Percentiles rank a stretch among this genome's conserved stretches.
Conservation (phyloP, 2,329 filamentous ascomycete species). For the Pyricularia pennisetigena region DNA sequence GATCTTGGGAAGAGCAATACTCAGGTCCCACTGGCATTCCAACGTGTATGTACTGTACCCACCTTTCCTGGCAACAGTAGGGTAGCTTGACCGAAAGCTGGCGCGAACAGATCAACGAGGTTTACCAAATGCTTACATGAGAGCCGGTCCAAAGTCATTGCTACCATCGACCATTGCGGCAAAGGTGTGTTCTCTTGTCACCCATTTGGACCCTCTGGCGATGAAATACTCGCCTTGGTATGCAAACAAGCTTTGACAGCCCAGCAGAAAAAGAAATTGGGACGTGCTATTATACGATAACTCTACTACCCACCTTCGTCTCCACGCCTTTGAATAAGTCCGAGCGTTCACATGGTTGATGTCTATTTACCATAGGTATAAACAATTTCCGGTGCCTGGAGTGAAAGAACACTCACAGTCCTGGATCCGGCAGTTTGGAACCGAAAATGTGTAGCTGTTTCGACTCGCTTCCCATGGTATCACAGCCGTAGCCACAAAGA, state of each 20-base stretch:
- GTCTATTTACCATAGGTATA: not conserved
- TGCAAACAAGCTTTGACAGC: too few species aligned
- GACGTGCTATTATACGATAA: not conserved
- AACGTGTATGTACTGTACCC: not conserved
- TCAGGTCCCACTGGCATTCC: not conserved
- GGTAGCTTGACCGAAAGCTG: not conserved
- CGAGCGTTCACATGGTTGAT: not conserved
- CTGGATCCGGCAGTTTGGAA: not conserved
- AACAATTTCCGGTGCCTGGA: too few species aligned
- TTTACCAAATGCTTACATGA: not conserved
- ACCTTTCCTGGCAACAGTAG: not conserved
- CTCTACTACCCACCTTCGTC: not conserved
- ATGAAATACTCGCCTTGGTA: not conserved
- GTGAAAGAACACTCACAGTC: not conserved
- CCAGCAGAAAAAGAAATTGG: too few species aligned
- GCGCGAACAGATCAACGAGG: not conserved
- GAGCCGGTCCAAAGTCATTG: not conserved
- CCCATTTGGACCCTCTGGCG: not conserved
- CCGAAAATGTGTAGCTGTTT: not conserved
- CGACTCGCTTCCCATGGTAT: not conserved
- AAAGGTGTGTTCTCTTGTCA: not conserved
- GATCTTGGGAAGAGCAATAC: not conserved
- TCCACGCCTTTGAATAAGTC: not conserved
- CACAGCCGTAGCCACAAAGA: not conserved
- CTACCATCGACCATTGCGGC: not conserved